Percentiles rank a stretch among this genome's conserved stretches.
Conservation (phyloP, 805 yeast species). For the Ogataea glucozyma region DNA sequence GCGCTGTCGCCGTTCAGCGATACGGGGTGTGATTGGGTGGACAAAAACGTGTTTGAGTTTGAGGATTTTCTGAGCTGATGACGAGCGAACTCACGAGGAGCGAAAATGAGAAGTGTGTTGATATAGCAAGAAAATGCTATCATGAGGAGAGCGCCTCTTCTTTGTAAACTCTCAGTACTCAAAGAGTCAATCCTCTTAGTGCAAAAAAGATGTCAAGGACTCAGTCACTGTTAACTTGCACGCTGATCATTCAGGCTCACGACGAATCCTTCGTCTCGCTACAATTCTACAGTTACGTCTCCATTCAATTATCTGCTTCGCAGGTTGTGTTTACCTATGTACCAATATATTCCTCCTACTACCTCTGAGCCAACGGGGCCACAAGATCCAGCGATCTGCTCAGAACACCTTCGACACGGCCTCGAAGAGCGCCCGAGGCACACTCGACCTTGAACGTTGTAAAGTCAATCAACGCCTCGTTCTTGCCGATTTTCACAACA, state of each 20-base stretch:
- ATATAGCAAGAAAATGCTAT: slow-evolving; percentile 1
- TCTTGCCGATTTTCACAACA: slow-evolving; percentile 68
- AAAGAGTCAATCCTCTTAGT: no score
- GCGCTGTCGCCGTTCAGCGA: slow-evolving; percentile 38
- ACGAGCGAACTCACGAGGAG: no score
- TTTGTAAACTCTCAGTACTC: slow-evolving; percentile 1
- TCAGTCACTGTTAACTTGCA: no score
- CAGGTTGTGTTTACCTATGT: no score
- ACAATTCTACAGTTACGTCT: no score
- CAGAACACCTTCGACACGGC: slow-evolving; percentile 79
- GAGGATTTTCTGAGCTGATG: no score
- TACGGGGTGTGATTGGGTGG: slow-evolving; percentile 62
- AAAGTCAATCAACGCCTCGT: slow-evolving; percentile 69
- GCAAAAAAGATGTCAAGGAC: no score
- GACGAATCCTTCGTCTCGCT: no score
- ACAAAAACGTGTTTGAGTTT: slow-evolving; percentile 45
- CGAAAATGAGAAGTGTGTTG: no score
- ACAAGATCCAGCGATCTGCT: slow-evolving; percentile 77
- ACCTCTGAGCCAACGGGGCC: slow-evolving; percentile 67
- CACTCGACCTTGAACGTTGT: slow-evolving; percentile 66
- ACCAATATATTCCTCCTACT: not conserved
- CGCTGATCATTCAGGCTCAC: no score
- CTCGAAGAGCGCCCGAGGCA: slow-evolving; percentile 70
- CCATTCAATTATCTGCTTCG: no score
- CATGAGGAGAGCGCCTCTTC: no score